A percentile compares a stretch with the other conserved stretches of the same genome.
Evolutionary conservation across 306 rosid species (phyloP).

Genomic region (Dalbergia cultrata): DNA sequence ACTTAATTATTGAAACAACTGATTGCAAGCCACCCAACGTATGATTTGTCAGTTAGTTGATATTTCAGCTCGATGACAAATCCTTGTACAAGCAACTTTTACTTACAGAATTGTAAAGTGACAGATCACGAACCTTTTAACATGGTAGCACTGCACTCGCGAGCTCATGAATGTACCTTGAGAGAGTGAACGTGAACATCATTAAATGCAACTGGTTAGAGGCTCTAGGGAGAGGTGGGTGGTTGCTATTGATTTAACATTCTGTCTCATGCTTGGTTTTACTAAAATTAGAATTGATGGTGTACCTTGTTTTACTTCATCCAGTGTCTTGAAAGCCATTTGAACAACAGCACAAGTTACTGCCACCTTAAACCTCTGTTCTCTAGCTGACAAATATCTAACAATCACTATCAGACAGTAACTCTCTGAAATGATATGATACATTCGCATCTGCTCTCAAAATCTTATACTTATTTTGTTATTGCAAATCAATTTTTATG

Average conservation of each 20-base stretch:
- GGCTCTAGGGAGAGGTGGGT: constrained; percentile 36
- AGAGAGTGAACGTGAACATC: constrained; percentile 4
- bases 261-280: constrained; percentile 25
- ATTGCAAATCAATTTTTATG: constrained; percentile 1
- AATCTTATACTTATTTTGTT: not conserved
- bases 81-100: not conserved
- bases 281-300: constrained; percentile 48
- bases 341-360: constrained; percentile 38
- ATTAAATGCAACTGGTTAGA: constrained; percentile 23
- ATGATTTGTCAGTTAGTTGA: constrained; percentile 4
- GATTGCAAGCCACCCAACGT: not conserved
- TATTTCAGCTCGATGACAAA: not conserved
- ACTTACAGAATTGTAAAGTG: not conserved
- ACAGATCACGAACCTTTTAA: not conserved
- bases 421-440: not conserved
- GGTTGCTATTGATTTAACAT: constrained; percentile 58
- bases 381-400: not conserved
- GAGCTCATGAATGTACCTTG: constrained; percentile 10
- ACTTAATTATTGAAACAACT: not conserved
- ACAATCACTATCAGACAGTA: not conserved
- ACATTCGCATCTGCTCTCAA: not conserved
- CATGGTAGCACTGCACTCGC: not conserved
- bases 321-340: constrained; percentile 40
- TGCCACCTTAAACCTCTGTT: not conserved
- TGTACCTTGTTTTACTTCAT: constrained; percentile 40